Evolutionary conservation across 345 rosid species (phyloP), one percentile per base, ranked within the genome.

Genomic region (Camelina neglecta): DNA sequence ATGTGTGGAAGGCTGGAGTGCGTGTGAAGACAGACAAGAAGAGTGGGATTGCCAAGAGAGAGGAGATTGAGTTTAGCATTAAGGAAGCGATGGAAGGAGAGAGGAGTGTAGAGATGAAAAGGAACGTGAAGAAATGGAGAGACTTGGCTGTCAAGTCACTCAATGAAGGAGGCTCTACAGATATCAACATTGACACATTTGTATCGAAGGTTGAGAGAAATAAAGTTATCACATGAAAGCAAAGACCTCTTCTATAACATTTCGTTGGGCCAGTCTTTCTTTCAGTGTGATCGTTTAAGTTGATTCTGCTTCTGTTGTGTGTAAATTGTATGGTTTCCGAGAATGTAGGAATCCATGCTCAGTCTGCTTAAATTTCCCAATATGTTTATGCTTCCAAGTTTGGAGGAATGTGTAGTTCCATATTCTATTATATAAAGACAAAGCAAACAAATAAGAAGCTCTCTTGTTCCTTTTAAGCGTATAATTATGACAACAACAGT

Each of bases 1-100:
- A 84, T 75, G 85, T 84, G 10, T 86, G 94, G 91, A 70, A 78
- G 50, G 83, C 80, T 5, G 94, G 94, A 38, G 68, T 87, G 53
- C 74, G 90, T 47, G 88, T 84, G 44, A 78, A 76, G 66, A 84
- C 42, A 0, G 83, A 74, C 1, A 35, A 65, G 8, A 86, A 75
- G 20, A 75, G 84, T 49, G 91, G 94, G 23, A 67, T 89, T 4
- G 86, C 80, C 29, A 74, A 71, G 58, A 80, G 81, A 61, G 90
- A 81, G 3, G 94, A 85, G 75, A 81, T 85, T 11, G 86, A 83
- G 69, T 5, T 50, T 9, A 82, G 86, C 42, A 73, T 89, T 2
- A 81, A 59, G 66, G 78, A 81, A 68, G 89, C 86, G 36, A 86
- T 86, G 86, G 86, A 80, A 53, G 83, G 85, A 7, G 84, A 86